Base-by-base conservation (phyloP, 2,329 filamentous ascomycete species). In the Pezicula neosporulosa region DNA sequence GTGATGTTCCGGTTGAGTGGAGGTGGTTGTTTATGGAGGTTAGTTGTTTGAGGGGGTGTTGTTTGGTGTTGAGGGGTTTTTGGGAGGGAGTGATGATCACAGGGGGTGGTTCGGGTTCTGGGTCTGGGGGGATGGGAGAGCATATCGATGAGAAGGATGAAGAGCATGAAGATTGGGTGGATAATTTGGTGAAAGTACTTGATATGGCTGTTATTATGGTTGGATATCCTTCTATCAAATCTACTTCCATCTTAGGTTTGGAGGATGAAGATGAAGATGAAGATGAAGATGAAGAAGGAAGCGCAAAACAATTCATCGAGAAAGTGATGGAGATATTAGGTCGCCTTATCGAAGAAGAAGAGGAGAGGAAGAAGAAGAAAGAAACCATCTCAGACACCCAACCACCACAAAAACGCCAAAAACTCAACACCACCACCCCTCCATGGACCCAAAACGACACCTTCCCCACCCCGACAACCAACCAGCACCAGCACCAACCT, bases 1-100 rank as follows among this genome's bases (percentile, higher is more conserved):
- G 79, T 55, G 75, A 83, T 30, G 78, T 93, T 6, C 86, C 86
- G 0, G 63, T 67, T 8, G 82, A 78, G 61, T 94, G 89, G 89
- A 74, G 85, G 21, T 75, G 83, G 56, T 69, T 92, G 5, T 91
- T 89, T 63, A 85, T 85, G 1, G 86, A 91, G 50, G 82, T 85
- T 1, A 80, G 81, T 50, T 76, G 93, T 10, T 74, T 88, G 62
- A 80, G 80, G 58, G 85, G 83, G 19, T 71, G 74, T 56, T 57
- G 52, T 55, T 63, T 7, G 43, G 70, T 9, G 50, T 56, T 30
- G 69, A 18, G 59, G 52, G 50, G 58, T 6, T 46, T 54, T 24
- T 56, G 56, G 50, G 21, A 21, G 21, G 21, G 21, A 5, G 6
- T 15, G 46, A 47, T 35, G 41, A 41, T 27, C 2, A 4, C 15